These are phyloP conservation scores for Leccinum barrowsii DNA, from an alignment of 768 basidiomycete genomes.

Conservation along the genomic window DNA sequence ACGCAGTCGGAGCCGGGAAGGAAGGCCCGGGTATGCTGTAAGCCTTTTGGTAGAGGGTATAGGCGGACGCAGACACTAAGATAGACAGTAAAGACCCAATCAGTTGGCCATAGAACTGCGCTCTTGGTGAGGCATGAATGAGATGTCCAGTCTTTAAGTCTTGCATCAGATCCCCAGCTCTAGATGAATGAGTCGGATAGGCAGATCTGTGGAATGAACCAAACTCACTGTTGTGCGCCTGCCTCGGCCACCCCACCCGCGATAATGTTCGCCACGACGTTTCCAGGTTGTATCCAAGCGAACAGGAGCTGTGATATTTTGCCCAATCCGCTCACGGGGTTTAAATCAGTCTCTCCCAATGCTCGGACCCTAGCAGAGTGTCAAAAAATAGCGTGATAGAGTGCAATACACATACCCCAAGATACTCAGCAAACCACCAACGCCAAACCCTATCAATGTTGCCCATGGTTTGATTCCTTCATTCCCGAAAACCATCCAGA, in stretches of 20 bases:
- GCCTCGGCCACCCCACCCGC: conserved; percentile 97
- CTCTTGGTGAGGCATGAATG: conserved; percentile 85
- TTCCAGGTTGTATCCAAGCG: conserved; percentile 90
- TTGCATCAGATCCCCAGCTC: conserved; percentile 97
- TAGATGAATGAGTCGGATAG: conserved; percentile 27
- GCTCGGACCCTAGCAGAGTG: conserved; percentile 69
- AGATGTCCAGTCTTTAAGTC: conserved; percentile 96
- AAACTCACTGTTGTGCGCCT: conserved; percentile 80
- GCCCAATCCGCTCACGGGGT: conserved; percentile 88
- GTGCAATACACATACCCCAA: conserved; percentile 60
- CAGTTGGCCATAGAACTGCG: conserved; percentile 92
- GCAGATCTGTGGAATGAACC: neutral
- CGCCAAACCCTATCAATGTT: conserved; percentile 74
- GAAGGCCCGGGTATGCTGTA: conserved; percentile 90
- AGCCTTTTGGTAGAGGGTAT: conserved; percentile 79
- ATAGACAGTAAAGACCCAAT: conserved; percentile 89
- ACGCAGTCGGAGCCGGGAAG: conserved; percentile 95
- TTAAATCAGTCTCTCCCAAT: conserved; percentile 92
- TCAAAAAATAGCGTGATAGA: conserved; percentile 5
- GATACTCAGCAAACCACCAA: conserved; percentile 82
- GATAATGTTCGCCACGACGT: conserved; percentile 96
- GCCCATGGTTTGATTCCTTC: conserved; percentile 97
- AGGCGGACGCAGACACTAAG: conserved; percentile 84
- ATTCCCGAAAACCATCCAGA: conserved; percentile 86
- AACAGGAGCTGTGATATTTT: conserved; percentile 95